Conservation (phyloP, 106 monocot genomes). For the Dendrobium chrysotoxum region DNA sequence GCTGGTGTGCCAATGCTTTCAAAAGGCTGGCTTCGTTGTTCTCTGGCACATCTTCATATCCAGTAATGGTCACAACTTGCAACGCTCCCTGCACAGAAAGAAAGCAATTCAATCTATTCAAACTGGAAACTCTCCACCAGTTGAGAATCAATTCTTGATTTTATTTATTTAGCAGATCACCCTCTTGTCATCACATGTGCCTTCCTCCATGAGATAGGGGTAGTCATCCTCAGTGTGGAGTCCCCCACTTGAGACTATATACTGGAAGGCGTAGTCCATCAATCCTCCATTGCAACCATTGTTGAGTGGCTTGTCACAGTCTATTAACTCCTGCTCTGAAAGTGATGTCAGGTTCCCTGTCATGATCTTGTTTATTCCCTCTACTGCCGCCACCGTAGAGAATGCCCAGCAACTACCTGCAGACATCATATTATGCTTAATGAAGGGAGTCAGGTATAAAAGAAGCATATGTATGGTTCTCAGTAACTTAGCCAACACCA, state of each 20-base stretch:
- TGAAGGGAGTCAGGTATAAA: not conserved
- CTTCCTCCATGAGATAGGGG: constrained; percentile 52
- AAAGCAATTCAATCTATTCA: not conserved
- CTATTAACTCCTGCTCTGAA: constrained; percentile 57
- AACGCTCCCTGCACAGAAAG: constrained; percentile 8
- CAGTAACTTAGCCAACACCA: too few species aligned
- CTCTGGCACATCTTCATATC: constrained; percentile 42
- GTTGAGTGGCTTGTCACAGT: constrained; percentile 38
- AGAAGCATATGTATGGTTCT: too few species aligned
- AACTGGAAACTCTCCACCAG: not conserved
- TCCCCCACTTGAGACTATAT: constrained; percentile 27
- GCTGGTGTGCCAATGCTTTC: constrained; percentile 45
- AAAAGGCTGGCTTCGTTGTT: constrained; percentile 38
- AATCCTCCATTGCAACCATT: constrained; percentile 50
- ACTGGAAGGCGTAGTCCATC: constrained; percentile 54
- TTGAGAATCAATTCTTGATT: not conserved
- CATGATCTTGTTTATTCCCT: constrained; percentile 43
- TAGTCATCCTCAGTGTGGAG: constrained; percentile 43
- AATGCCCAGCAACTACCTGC: constrained; percentile 61
- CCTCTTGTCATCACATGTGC: constrained; percentile 38
- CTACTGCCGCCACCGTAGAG: constrained; percentile 47
- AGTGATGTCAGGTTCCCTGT: constrained; percentile 42
- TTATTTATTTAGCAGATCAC: not conserved
- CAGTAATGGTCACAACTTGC: constrained; percentile 32
- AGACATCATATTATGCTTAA: not conserved